Percentiles rank a stretch among this genome's conserved stretches.
phyloP scores from a whole-genome alignment of 352 stramenopile species.

The Globisporangium radiosum region DNA sequence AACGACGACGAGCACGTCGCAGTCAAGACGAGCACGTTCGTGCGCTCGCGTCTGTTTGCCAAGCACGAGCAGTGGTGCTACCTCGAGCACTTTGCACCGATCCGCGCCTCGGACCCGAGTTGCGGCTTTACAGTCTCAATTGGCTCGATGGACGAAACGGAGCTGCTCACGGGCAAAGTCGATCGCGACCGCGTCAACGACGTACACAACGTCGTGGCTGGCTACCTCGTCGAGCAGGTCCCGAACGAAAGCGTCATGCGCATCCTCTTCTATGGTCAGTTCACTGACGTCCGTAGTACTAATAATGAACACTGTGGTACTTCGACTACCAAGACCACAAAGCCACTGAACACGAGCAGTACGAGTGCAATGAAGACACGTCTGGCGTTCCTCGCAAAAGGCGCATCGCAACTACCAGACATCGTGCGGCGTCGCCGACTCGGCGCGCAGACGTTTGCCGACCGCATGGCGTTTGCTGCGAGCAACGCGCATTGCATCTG shows the following conservation, averaged over 20 bases:
- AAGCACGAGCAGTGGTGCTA: slow-evolving; percentile 15
- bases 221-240: slow-evolving; percentile 26
- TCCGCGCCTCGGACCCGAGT: background rate
- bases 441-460: slow-evolving; percentile 42
- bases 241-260: slow-evolving; percentile 19
- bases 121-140: slow-evolving; percentile 29
- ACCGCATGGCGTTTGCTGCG: slow-evolving; percentile 33
- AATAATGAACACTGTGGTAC: no score
- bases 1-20: slow-evolving; percentile 1
- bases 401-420: slow-evolving; percentile 18
- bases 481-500: slow-evolving; percentile 51
- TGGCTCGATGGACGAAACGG: slow-evolving; percentile 23
- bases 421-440: slow-evolving; percentile 46
- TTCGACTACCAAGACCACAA: background rate
- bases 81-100: slow-evolving; percentile 10
- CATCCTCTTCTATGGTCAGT: slow-evolving; percentile 31
- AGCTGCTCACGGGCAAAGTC: slow-evolving; percentile 24
- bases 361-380: slow-evolving; percentile 17
- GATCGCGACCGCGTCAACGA: slow-evolving; percentile 20
- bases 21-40: slow-evolving; percentile 17
- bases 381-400: slow-evolving; percentile 25
- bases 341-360: background rate
- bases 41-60: slow-evolving; percentile 5
- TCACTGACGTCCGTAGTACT: slow-evolving; percentile 1
- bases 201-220: slow-evolving; percentile 18